Conservation (phyloP, 169 alveolate species). For the Eimeria brunetti region DNA sequence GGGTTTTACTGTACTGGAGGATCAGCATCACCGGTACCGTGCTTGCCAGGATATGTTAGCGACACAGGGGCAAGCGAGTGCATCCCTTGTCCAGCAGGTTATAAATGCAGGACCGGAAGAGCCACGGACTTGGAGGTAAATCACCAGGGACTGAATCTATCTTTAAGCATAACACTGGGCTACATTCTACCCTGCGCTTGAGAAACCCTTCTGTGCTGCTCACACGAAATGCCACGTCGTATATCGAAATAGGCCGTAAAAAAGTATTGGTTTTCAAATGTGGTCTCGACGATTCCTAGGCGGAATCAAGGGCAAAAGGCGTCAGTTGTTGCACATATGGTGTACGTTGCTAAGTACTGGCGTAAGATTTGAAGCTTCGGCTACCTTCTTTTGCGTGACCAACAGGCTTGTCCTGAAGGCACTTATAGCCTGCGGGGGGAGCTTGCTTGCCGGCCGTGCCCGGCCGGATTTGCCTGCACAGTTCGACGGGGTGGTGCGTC, state of each 20-base stretch:
- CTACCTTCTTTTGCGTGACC: neutral
- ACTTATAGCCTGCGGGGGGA: constrained; percentile 58
- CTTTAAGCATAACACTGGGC: neutral
- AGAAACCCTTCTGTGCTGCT: neutral
- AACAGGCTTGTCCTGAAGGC: constrained; percentile 67
- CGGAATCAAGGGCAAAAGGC: neutral
- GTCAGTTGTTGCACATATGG: neutral
- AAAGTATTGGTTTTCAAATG: neutral
- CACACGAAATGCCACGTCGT: neutral
- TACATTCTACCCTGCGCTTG: neutral
- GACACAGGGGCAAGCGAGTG: constrained; percentile 51
- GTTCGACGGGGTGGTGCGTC: neutral
- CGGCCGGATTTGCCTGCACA: constrained; percentile 66
- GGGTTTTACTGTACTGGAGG: constrained; percentile 72
- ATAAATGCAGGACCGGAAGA: constrained; percentile 40
- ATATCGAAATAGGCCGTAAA: neutral
- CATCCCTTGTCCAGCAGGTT: constrained; percentile 29
- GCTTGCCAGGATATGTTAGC: constrained; percentile 65
- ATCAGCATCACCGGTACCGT: constrained; percentile 36
- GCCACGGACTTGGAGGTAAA: constrained; percentile 46
- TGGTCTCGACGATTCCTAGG: neutral
- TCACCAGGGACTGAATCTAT: neutral
- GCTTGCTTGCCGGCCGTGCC: constrained; percentile 46
- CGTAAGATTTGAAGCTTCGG: neutral
- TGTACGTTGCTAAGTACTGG: neutral